A percentile compares a stretch with the other conserved stretches of the same genome.
phyloP scores from a whole-genome alignment of 768 basidiomycete species.

The Boletus sensibilis region DNA sequence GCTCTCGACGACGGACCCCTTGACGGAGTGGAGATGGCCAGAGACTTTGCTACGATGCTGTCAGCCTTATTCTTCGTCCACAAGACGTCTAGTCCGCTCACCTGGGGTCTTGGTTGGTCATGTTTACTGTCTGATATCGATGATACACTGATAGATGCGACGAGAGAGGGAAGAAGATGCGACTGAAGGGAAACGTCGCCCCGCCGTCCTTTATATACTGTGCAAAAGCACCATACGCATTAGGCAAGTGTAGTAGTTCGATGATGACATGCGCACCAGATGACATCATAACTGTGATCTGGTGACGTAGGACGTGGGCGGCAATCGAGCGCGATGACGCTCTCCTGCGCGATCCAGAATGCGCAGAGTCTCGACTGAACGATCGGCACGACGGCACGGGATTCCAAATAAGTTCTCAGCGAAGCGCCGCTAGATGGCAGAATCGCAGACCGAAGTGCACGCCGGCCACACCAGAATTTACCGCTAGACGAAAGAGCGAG shows the following conservation, averaged over 20 bases:
- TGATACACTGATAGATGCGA: neutral
- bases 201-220: conserved; percentile 27
- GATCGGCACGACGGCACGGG: neutral
- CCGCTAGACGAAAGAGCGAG: neutral
- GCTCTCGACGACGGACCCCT: conserved; percentile 36
- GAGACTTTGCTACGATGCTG: conserved; percentile 29
- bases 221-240: conserved; percentile 22
- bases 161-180: conserved; percentile 4
- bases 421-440: too few relatives aligned
- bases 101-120: conserved; percentile 30
- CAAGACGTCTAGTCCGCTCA: conserved; percentile 4
- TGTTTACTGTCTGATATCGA: neutral
- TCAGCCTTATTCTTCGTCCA: neutral
- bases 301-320: conserved; percentile 23
- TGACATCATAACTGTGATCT: conserved; percentile 30
- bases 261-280: conserved; percentile 21
- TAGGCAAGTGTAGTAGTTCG: conserved; percentile 27
- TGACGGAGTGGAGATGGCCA: conserved; percentile 38
- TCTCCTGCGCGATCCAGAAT: neutral
- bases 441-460: too few relatives aligned
- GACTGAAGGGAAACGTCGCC: neutral
- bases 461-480: neutral
- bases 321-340: conserved; percentile 9
- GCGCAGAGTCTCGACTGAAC: neutral
- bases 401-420: neutral